Evolutionary conservation across 495 filamentous ascomycete species (phyloP).

Genomic region (Haplographium delicatum): DNA sequence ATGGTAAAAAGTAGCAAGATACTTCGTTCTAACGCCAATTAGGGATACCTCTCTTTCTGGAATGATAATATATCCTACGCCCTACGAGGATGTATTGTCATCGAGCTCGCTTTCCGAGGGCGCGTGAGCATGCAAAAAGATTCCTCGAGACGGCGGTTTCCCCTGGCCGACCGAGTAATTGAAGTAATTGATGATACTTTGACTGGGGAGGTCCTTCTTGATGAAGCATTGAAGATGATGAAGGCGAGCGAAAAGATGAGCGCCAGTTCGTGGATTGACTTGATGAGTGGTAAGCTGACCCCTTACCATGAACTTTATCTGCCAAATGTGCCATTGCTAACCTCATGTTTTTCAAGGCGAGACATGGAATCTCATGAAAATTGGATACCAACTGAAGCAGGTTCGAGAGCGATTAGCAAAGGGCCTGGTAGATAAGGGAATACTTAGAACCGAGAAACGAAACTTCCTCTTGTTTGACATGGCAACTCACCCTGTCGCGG

Average conservation of each 20-base stretch:
- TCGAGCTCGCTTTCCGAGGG: conserved; percentile 92
- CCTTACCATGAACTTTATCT: not conserved
- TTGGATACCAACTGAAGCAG: conserved; percentile 98
- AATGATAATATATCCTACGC: conserved; percentile 99
- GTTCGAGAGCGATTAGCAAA: conserved; percentile 96
- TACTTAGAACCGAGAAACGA: conserved; percentile 95
- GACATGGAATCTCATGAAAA: conserved; percentile 99
- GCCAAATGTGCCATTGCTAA: conserved; percentile 2
- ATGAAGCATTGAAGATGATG: conserved; percentile 99
- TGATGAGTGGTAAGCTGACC: conserved; percentile 79
- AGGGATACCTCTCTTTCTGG: conserved; percentile 96
- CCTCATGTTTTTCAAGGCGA: conserved; percentile 58
- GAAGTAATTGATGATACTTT: conserved; percentile 96
- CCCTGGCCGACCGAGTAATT: conserved; percentile 85
- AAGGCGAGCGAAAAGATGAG: conserved; percentile 99
- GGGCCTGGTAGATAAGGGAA: conserved; percentile 98
- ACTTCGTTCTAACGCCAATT: conserved; percentile 7
- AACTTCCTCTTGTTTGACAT: conserved; percentile 99
- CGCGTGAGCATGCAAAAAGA: conserved; percentile 99
- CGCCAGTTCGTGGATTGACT: conserved; percentile 95
- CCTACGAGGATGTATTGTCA: conserved; percentile 93
- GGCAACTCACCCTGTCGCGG: conserved; percentile 98
- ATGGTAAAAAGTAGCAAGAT: too few relatives aligned
- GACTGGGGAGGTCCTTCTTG: conserved; percentile 94
- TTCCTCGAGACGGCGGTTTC: conserved; percentile 84